A percentile compares a stretch with the other conserved stretches of the same genome.
Conservation (phyloP, 768 basidiomycete genomes). For the Lactifluus volemus region DNA sequence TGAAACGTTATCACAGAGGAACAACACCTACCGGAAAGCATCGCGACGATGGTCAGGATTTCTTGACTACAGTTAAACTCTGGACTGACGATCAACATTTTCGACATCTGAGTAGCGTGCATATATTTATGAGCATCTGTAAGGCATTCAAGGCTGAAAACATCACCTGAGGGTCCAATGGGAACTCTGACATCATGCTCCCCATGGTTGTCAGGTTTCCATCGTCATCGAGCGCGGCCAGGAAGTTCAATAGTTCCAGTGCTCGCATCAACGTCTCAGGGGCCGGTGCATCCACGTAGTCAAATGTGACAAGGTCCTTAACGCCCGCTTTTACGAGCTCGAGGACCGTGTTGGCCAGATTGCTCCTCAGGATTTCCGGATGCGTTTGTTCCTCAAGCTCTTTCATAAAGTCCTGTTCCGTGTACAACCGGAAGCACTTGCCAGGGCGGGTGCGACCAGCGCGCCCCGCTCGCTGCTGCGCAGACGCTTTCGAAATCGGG, state of each 20-base stretch:
- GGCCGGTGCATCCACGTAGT: constrained; percentile 89
- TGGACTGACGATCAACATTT: constrained; percentile 89
- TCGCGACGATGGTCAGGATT: constrained; percentile 88
- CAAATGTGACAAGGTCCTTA: constrained; percentile 84
- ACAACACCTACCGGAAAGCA: constrained; percentile 74
- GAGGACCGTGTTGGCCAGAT: constrained; percentile 87
- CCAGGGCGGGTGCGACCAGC: constrained; percentile 94
- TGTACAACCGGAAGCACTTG: constrained; percentile 95
- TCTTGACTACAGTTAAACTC: constrained; percentile 97
- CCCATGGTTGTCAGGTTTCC: constrained; percentile 85
- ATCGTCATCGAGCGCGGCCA: constrained; percentile 90
- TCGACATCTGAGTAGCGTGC: constrained; percentile 52
- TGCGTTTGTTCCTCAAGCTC: constrained; percentile 97
- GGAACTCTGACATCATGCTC: constrained; percentile 94
- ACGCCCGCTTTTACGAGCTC: constrained; percentile 93
- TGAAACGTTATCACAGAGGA: not conserved
- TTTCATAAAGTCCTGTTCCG: constrained; percentile 92
- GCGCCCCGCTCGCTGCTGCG: constrained; percentile 92
- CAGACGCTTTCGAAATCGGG: constrained; percentile 94
- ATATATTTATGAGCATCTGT: not conserved
- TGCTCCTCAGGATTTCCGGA: constrained; percentile 91
- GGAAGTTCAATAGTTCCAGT: constrained; percentile 85
- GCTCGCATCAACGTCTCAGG: constrained; percentile 97
- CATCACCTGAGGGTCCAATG: constrained; percentile 87
- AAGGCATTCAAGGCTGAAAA: not conserved